Conservation (phyloP, 192 early-diverging fungal species). For the Coemansia sp. region DNA sequence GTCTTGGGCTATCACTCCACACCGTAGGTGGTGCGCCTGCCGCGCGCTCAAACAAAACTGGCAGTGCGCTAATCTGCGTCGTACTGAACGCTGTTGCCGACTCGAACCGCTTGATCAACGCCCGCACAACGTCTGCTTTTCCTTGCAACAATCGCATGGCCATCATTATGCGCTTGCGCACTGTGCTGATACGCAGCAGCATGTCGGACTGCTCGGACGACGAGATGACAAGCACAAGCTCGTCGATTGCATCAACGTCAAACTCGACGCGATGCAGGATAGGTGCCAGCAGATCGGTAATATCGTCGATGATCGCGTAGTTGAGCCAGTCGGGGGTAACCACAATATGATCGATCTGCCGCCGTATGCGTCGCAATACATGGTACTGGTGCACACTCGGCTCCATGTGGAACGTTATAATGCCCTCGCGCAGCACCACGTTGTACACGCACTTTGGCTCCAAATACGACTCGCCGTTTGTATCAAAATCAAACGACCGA, state of each 20-base stretch:
- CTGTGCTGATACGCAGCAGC: constrained; percentile 71
- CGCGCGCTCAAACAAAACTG: background rate
- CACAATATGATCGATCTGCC: constrained; percentile 78
- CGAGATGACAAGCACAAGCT: constrained; percentile 87
- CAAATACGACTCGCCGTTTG: constrained; percentile 59
- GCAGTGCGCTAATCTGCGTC: constrained; percentile 32
- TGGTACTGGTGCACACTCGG: constrained; percentile 78
- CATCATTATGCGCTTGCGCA: constrained; percentile 68
- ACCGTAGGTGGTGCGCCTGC: background rate
- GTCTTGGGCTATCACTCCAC: constrained; percentile 31
- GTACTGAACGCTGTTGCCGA: constrained; percentile 45
- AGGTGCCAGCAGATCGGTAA: constrained; percentile 90
- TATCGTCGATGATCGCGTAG: constrained; percentile 93
- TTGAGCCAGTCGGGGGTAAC: constrained; percentile 96
- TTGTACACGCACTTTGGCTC: constrained; percentile 68
- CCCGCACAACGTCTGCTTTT: constrained; percentile 74
- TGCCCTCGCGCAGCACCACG: constrained; percentile 65
- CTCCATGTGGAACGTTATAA: constrained; percentile 82
- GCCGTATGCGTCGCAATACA: constrained; percentile 80
- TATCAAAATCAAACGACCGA: constrained; percentile 69
- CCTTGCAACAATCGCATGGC: constrained; percentile 64
- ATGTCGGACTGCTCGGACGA: constrained; percentile 84
- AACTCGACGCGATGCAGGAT: constrained; percentile 83
- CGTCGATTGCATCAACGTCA: constrained; percentile 94
- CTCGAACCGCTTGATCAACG: constrained; percentile 68